phyloP scores from a whole-genome alignment of 768 basidiomycete genomes.

The Psilocybe sp. region DNA sequence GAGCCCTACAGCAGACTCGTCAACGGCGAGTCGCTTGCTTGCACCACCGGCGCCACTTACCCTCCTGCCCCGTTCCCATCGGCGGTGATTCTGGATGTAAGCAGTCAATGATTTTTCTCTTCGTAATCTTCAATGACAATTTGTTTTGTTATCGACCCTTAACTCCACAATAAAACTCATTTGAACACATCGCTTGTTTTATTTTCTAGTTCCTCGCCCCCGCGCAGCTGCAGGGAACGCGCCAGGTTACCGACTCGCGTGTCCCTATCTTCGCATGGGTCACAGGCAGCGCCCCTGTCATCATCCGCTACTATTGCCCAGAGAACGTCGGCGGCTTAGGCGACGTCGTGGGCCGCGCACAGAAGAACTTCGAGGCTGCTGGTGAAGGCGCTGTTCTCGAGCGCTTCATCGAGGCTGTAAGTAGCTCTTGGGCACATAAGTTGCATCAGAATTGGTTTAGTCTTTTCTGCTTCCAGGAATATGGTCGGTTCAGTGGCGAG shows the following conservation, averaged over 20 bases:
- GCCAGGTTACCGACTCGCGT: neutral
- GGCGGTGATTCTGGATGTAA: neutral
- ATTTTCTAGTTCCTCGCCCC: neutral
- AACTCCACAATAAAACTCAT: no score
- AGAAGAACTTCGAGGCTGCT: neutral
- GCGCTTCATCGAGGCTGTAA: slow-evolving; percentile 1
- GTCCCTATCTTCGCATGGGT: slow-evolving; percentile 3
- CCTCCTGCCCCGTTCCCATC: neutral
- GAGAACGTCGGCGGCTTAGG: neutral
- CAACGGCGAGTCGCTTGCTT: neutral
- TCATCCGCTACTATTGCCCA: slow-evolving; percentile 2
- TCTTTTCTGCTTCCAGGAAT: neutral
- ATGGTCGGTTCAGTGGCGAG: neutral
- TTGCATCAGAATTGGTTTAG: neutral
- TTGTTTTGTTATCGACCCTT: no score
- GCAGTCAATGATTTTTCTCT: neutral
- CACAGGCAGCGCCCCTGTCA: slow-evolving; percentile 1
- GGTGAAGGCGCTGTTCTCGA: neutral
- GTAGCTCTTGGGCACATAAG: neutral
- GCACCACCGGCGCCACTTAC: neutral
- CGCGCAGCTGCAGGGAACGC: neutral
- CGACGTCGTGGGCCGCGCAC: neutral
- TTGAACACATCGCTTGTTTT: neutral
- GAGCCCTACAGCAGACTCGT: neutral
- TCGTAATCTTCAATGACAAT: no score